A percentile compares a stretch with the other conserved stretches of the same genome.
Evolutionary conservation across 805 yeast genomes (phyloP).

Genomic region (Candida nitratophila): DNA sequence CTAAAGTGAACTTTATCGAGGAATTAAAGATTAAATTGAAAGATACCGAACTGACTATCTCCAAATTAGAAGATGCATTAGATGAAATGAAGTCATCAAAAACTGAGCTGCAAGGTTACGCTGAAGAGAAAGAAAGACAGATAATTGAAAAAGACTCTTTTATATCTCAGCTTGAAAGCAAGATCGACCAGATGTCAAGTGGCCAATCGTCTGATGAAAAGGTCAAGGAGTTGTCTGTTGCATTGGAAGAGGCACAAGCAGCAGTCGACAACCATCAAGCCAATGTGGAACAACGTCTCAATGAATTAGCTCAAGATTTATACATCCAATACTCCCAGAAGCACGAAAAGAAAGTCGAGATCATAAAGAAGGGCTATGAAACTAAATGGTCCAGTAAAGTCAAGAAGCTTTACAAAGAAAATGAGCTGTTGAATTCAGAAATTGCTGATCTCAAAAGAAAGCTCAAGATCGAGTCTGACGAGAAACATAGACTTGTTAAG

Average conservation of each 20-base stretch:
- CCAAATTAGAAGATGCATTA: conserved; percentile 6
- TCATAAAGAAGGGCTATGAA: conserved; percentile 53
- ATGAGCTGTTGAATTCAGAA: conserved; percentile 40
- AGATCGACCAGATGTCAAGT: neutral
- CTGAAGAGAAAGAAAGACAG: conserved; percentile 3
- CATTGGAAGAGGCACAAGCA: conserved; percentile 11
- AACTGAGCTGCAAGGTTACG: conserved; percentile 5
- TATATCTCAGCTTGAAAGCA: neutral
- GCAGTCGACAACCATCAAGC: conserved; percentile 32
- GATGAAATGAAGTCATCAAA: conserved; percentile 5
- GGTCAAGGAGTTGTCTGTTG: neutral
- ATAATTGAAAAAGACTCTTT: neutral
- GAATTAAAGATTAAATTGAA: neutral
- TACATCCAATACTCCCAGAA: conserved; percentile 71
- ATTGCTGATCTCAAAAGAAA: conserved; percentile 43
- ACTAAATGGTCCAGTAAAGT: conserved; percentile 41
- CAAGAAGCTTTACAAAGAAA: conserved; percentile 34
- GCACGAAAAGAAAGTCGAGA: conserved; percentile 64
- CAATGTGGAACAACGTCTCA: conserved; percentile 47
- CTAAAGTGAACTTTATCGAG: neutral
- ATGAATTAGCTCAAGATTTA: conserved; percentile 60
- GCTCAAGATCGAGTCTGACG: conserved; percentile 44
- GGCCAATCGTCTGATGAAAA: neutral
- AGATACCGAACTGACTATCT: conserved; percentile 1
- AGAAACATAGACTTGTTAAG: conserved; percentile 48